Percentiles rank a stretch among this genome's conserved stretches.
Conservation (phyloP, 1,139 yeast genomes). For the Hansenula lynferdii region DNA sequence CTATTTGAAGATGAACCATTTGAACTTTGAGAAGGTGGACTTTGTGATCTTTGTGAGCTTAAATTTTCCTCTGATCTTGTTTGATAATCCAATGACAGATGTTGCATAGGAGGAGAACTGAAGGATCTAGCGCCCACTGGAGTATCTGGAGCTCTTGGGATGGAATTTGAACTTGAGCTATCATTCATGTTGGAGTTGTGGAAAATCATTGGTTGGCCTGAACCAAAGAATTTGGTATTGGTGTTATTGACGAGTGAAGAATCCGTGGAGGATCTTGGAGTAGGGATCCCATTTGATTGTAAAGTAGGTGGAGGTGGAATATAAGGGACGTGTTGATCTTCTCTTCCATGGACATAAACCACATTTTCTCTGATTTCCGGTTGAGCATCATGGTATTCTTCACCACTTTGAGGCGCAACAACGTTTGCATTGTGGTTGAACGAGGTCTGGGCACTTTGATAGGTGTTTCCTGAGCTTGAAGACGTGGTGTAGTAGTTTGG, state of each 20-base stretch:
- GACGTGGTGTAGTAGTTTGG: too few relatives aligned
- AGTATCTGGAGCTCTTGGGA: slow-evolving; percentile 14
- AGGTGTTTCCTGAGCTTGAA: background rate
- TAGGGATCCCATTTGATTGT: background rate
- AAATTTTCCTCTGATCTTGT: slow-evolving; percentile 5
- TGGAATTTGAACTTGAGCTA: slow-evolving; percentile 4
- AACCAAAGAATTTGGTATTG: too few relatives aligned
- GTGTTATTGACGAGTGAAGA: too few relatives aligned
- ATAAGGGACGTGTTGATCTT: background rate
- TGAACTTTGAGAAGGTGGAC: slow-evolving; percentile 12
- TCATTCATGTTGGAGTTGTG: background rate
- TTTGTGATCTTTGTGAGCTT: slow-evolving; percentile 11
- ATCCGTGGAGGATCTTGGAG: background rate
- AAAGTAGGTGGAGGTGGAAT: slow-evolving; percentile 4
- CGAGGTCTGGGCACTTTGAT: background rate
- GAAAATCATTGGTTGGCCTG: background rate
- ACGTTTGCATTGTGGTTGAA: background rate
- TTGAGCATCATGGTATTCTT: background rate
- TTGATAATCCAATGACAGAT: background rate
- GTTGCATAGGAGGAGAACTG: slow-evolving; percentile 11
- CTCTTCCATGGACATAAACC: background rate
- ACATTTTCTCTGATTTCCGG: background rate
- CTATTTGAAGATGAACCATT: slow-evolving; percentile 1
- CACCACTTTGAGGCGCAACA: background rate
- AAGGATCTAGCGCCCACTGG: slow-evolving; percentile 19